These are phyloP conservation scores for Auriculariales sp. DNA, from an alignment of 768 basidiomycete species.

Conservation along the genomic window DNA sequence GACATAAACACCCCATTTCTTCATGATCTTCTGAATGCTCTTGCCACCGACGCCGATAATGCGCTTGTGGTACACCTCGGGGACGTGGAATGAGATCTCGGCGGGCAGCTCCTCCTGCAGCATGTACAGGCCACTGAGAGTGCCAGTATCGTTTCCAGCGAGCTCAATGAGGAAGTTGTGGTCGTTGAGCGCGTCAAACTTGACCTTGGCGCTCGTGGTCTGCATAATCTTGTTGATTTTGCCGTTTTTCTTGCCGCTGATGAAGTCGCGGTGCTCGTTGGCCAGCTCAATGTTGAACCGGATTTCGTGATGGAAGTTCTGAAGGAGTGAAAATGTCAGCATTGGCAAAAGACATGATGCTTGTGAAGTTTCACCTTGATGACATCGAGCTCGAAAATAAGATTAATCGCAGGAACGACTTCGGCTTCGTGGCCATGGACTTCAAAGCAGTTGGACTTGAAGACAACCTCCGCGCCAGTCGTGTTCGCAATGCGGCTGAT, in stretches of 20 bases:
- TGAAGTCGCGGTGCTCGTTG: slow-evolving; percentile 96
- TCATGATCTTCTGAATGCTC: slow-evolving; percentile 99
- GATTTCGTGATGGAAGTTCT: slow-evolving; percentile 94
- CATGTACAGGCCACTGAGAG: slow-evolving; percentile 75
- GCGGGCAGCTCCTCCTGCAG: slow-evolving; percentile 97
- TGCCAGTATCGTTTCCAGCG: slow-evolving; percentile 68
- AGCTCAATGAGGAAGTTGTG: slow-evolving; percentile 91
- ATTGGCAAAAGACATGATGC: not conserved
- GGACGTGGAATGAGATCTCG: slow-evolving; percentile 96
- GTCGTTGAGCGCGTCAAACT: slow-evolving; percentile 96
- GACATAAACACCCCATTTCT: slow-evolving; percentile 98
- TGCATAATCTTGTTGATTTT: slow-evolving; percentile 99
- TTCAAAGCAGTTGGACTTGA: slow-evolving; percentile 96
- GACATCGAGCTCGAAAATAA: slow-evolving; percentile 83
- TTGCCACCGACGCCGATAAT: slow-evolving; percentile 97
- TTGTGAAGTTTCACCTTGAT: slow-evolving; percentile 49
- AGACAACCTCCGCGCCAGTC: slow-evolving; percentile 88
- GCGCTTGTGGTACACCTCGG: slow-evolving; percentile 94
- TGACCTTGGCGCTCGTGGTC: slow-evolving; percentile 91
- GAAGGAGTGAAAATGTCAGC: slow-evolving; percentile 2
- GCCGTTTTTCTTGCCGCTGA: slow-evolving; percentile 98
- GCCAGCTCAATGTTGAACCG: slow-evolving; percentile 96
- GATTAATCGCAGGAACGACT: slow-evolving; percentile 69
- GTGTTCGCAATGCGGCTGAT: slow-evolving; percentile 76
- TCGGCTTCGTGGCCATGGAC: slow-evolving; percentile 89